Evolutionary conservation across 345 rosid species (phyloP).

Genomic region (Acer saccharum): DNA sequence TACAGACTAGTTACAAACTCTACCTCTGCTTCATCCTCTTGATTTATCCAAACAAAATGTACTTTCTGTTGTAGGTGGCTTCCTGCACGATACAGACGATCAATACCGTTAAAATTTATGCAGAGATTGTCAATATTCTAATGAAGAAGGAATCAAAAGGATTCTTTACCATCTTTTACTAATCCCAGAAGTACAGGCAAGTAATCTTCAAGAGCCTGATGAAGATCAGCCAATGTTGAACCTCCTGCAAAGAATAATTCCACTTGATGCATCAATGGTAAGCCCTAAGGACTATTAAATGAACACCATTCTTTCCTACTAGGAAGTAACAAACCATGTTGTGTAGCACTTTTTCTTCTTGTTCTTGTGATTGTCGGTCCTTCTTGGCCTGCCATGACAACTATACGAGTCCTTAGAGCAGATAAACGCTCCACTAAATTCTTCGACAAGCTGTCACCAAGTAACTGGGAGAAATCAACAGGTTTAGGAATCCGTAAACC

Average conservation of each 20-base stretch:
- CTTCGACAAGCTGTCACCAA: constrained; percentile 73
- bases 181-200: constrained; percentile 89
- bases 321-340: constrained; percentile 67
- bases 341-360: constrained; percentile 88
- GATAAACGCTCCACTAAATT: constrained; percentile 75
- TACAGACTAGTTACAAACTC: constrained; percentile 13
- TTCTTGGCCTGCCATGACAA: constrained; percentile 98
- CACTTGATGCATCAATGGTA: constrained; percentile 25
- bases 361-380: constrained; percentile 92
- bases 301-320: constrained; percentile 10
- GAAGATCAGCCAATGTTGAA: constrained; percentile 92
- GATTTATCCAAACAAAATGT: constrained; percentile 88
- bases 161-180: constrained; percentile 74
- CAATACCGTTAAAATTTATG: constrained; percentile 8
- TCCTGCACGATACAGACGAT: constrained; percentile 41
- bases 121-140: constrained; percentile 15
- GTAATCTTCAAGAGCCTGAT: constrained; percentile 96
- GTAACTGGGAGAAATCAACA: constrained; percentile 72
- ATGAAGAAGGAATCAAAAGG: not conserved
- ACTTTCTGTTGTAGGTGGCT: constrained; percentile 77
- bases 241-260: constrained; percentile 57
- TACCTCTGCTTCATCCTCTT: constrained; percentile 96
- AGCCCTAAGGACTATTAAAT: not conserved
- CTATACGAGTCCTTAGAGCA: constrained; percentile 89
- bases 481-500: constrained; percentile 94